Evolutionary conservation across 768 basidiomycete species (phyloP), one percentile per base, ranked within the genome.

Genomic region (Suillus ampliporus): DNA sequence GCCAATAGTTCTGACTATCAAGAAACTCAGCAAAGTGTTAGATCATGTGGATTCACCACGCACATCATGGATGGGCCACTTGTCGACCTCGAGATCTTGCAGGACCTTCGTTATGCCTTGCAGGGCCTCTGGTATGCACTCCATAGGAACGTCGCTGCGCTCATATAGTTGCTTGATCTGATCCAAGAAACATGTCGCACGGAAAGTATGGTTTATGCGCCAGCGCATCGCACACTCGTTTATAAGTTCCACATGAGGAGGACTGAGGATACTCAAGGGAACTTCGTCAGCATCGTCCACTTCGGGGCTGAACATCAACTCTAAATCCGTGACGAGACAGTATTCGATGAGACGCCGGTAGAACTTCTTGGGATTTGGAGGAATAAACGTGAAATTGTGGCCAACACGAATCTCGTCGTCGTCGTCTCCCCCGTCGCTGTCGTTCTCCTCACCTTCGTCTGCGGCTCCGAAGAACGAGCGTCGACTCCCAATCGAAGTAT

Each of bases 231-330:
- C 94, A 68, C 94, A 95, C 68, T 96, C 92, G 61, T 89, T 90
- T 67, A 98, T 84, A 41, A 99, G 79, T 61, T 92, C 90, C 46
- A 94, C 81, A 72, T 98, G 94, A 13, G 84, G 73, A 1, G 84
- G 72, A 4, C 94, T 94, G 19, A 99, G 77, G 61, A 99, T 98
- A 8, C 94, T 92, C 41, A 99, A 79, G 0, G 95, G 93, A 17
- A 99, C 97, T 78, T 99, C 95, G 67, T 98, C 94, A 68, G 94
- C 91, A 67, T 95, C 94, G 51, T 94, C 90, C n/a, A 98, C 89
- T 61, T 92, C 91, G 5, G 93, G 91, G 51, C 90, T 90, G 54
- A 91, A 82, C 92, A 99, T 94, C 41, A 89, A 85, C 71, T 94
- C 93, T 62, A 99, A 80, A 73, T 99, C 97, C 31, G 85, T 83